phyloP scores from a whole-genome alignment of 306 rosid species.

The Vicia faba region DNA sequence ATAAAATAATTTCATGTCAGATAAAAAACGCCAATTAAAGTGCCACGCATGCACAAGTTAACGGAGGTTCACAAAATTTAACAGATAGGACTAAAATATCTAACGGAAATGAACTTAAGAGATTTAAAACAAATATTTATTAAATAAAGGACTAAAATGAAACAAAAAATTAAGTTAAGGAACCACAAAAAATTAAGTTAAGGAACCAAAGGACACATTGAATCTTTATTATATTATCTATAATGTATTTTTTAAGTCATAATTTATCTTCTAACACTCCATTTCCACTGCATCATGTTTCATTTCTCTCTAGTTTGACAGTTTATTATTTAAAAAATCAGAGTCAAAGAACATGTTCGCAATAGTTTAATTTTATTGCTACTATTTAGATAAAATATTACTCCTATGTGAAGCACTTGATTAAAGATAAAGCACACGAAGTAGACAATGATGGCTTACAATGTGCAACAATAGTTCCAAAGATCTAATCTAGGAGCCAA shows the following conservation, averaged over 20 bases:
- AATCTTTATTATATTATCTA: too few relatives aligned
- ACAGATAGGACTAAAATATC: too few relatives aligned
- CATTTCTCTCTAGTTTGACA: not conserved
- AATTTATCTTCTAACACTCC: not conserved
- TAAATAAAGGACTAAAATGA: too few relatives aligned
- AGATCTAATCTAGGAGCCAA: constrained; percentile 36
- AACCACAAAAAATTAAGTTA: too few relatives aligned
- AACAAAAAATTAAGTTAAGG: too few relatives aligned
- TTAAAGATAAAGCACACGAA: constrained; percentile 12
- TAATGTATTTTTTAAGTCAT: not conserved
- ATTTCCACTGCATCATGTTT: not conserved
- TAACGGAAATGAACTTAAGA: too few relatives aligned
- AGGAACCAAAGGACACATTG: too few relatives aligned
- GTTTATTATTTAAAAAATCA: not conserved
- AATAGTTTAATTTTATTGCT: not conserved
- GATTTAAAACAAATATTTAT: too few relatives aligned
- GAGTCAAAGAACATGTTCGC: not conserved
- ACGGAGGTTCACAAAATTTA: too few relatives aligned
- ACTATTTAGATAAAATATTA: not conserved
- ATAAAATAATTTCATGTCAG: too few relatives aligned
- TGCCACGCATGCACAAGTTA: too few relatives aligned
- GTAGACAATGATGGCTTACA: constrained; percentile 45
- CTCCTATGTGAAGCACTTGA: not conserved
- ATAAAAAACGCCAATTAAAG: too few relatives aligned
- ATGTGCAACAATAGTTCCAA: constrained; percentile 8